Evolutionary conservation across 345 rosid genomes (phyloP), one percentile per base, ranked within the genome.

Genomic region (Eucalyptus polyanthemos): DNA sequence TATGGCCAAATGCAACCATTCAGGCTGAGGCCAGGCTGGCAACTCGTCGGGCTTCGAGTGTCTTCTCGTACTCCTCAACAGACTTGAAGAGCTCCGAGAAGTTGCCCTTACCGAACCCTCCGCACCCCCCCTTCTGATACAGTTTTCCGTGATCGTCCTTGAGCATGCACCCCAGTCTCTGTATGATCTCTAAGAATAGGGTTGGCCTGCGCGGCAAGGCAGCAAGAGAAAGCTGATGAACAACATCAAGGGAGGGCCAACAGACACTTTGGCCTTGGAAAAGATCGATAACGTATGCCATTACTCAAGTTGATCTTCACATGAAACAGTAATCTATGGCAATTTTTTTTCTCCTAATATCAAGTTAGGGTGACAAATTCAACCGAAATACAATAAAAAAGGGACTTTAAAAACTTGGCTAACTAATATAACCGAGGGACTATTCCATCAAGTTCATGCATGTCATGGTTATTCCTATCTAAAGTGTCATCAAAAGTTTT

Each of bases 31-130:
- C 65, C 17, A 91, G 50, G 65, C 90, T 89, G 6, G 91, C 37
- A 29, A 54, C 67, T 80, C 76, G 93, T 87, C 93, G 95, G 44
- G 93, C 93, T 92, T 94, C 99, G 42, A 97, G 96, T 5, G 95
- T 93, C 93, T 96, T 96, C 94, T 96, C 99, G 9, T 95, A 96
- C 62, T 96, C 99, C 92, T 97, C 99, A n/a, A 96, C 95, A 87
- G 99, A 96, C 92, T 94, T 97, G 92, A 96, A 97, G 90, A 97
- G 98, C 94, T 95, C 98, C 6, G 99, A 95, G 89, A 97, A 94
- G 92, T 97, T 96, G 54, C 99, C 99, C 90, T 96, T 96, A 50
- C 99, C 99, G 62, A 97, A 97, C 6, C 98, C 99, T 40, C 99
- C 99, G 42, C 99, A 96, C 45, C 97, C 99, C 31, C 99, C 97